Base-by-base conservation (phyloP, 2,329 filamentous ascomycete genomes). In the Xylariaceae sp. region DNA sequence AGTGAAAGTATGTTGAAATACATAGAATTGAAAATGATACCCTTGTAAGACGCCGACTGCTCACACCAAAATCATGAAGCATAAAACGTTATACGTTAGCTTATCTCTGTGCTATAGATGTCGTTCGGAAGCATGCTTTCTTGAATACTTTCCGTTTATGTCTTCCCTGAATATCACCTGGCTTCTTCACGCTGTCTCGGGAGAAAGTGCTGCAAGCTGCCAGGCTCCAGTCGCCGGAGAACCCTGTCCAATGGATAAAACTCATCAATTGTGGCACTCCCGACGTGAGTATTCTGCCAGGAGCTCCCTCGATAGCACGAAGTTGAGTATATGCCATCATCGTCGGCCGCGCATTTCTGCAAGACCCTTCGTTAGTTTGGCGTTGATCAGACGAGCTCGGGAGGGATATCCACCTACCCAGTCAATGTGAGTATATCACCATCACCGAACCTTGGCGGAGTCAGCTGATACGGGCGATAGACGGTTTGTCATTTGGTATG, bases 301-400 rank as follows among this genome's bases (percentile, higher is more conserved):
- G 48, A 9, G 49, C 44, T 22, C 39, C 45, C 34, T 47, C 6
- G 43, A 41, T 42, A 51, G 50, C 33, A 16, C 37, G 16, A 53
- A 51, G 30, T 45, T n/a, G n/a, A n/a, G n/a, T n/a, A n/a, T n/a
- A n/a, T 51, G 60, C 79, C 3, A 68, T 73, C 1, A 69, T 80
- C 18, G 68, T 77, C 3, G 81, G 80, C 0, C 65, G 80, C 30
- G 72, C 68, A 28, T 84, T 84, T 64, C 76, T 81, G 64, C 81
- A 81, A 65, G 78, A 83, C 44, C 76, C 80, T 0, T 72, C 72
- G 3, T 58, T 81, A 39, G 76, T 79, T 2, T 81, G 78, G 72
- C 63, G 68, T 2, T 83, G 74, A 57, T 80, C 78, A 0, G 76
- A 83, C 48, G 77, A 84, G 17, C 58, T 83, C 7, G 73, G 70